Percentiles rank a stretch among this genome's conserved stretches.
These are phyloP conservation scores for Mortierella sp. DNA, from an alignment of 371 early-diverging fungal species.

Conservation along the genomic window DNA sequence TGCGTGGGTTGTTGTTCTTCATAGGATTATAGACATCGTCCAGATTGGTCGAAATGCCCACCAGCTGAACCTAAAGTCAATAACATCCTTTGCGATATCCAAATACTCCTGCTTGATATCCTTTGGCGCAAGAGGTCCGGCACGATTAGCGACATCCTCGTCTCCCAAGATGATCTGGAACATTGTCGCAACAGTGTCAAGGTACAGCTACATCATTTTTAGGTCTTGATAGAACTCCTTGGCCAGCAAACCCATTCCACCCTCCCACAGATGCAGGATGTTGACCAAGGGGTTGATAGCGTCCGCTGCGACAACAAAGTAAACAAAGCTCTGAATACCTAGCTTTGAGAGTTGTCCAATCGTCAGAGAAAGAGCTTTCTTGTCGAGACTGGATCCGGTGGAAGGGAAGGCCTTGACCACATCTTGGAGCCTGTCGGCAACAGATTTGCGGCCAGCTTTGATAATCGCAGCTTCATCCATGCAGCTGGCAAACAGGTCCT, in stretches of 20 bases:
- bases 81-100: conserved; percentile 14
- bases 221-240: neutral
- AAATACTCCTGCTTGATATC: conserved; percentile 13
- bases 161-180: conserved; percentile 25
- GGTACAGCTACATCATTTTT: conserved; percentile 39
- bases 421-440: conserved; percentile 57
- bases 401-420: conserved; percentile 45
- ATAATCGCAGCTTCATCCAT: conserved; percentile 65
- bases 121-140: neutral
- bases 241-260: neutral
- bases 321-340: neutral
- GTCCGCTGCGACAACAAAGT: neutral
- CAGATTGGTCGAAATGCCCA: neutral
- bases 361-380: conserved; percentile 16
- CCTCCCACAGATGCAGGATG: neutral
- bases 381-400: neutral
- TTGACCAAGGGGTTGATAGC: neutral
- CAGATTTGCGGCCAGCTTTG: conserved; percentile 60
- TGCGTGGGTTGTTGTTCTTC: conserved; percentile 58
- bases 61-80: conserved; percentile 31
- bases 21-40: conserved; percentile 61
- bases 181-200: conserved; percentile 43
- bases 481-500: conserved; percentile 64
- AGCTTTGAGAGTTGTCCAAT: neutral
- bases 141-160: conserved; percentile 6